phyloP scores from a whole-genome alignment of 495 filamentous ascomycete genomes.

The Astrothelium macrocarpum region DNA sequence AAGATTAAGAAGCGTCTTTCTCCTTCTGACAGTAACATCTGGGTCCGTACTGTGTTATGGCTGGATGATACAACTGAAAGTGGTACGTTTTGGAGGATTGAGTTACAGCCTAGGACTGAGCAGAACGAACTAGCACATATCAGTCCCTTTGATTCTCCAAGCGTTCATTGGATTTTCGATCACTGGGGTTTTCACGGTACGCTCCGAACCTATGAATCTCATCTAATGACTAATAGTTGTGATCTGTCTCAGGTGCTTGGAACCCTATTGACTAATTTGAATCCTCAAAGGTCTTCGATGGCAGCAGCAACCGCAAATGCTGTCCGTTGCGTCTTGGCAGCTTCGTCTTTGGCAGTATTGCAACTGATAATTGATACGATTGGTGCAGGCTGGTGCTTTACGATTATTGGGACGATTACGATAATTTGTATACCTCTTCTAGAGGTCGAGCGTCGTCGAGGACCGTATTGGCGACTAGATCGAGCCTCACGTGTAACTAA shows the following conservation, averaged over 20 bases:
- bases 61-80: slow-evolving; percentile 32
- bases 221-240: background rate
- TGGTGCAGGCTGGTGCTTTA: slow-evolving; percentile 33
- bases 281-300: slow-evolving; percentile 27
- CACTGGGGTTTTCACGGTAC: slow-evolving; percentile 43
- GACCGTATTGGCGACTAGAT: background rate
- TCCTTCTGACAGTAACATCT: slow-evolving; percentile 31
- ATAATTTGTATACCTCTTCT: background rate
- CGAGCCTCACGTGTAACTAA: background rate
- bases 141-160: slow-evolving; percentile 1
- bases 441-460: background rate
- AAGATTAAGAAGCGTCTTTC: slow-evolving; percentile 31
- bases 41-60: slow-evolving; percentile 36
- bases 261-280: slow-evolving; percentile 30
- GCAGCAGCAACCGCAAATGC: slow-evolving; percentile 29
- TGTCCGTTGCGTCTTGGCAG: slow-evolving; percentile 29
- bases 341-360: slow-evolving; percentile 24
- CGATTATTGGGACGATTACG: slow-evolving; percentile 10
- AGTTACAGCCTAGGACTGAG: background rate
- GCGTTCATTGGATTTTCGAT: slow-evolving; percentile 28
- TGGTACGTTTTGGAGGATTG: slow-evolving; percentile 20
- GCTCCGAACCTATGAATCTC: background rate
- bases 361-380: slow-evolving; percentile 26
- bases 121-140: background rate
- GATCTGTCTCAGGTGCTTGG: background rate